Percentiles rank a stretch among this genome's conserved stretches.
phyloP scores from a whole-genome alignment of 495 filamentous ascomycete species.

The Aspergillus taichungensis region DNA sequence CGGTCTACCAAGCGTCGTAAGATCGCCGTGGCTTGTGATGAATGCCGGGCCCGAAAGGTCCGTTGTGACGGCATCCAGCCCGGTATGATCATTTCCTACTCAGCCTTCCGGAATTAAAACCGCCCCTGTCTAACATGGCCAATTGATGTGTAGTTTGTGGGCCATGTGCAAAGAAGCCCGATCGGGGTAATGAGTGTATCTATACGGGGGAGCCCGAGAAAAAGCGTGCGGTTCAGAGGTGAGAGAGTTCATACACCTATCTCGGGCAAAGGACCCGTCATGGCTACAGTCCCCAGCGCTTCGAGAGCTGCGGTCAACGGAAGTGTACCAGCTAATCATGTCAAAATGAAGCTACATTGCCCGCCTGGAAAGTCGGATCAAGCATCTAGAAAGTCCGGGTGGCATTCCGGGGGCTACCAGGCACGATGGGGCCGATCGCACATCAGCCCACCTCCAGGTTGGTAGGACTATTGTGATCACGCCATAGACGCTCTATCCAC shows the following conservation, averaged over 20 bases:
- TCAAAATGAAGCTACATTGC: slow-evolving; percentile 16
- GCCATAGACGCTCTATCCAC: no score
- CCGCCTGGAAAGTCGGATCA: slow-evolving; percentile 21
- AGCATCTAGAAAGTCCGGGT: slow-evolving; percentile 18
- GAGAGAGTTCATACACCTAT: neutral
- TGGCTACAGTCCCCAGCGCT: no score
- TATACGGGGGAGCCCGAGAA: slow-evolving; percentile 29
- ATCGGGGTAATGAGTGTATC: slow-evolving; percentile 14
- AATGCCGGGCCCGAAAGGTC: slow-evolving; percentile 27
- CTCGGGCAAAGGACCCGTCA: no score
- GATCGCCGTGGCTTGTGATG: slow-evolving; percentile 29
- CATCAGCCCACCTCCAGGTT: slow-evolving; percentile 10
- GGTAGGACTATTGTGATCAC: neutral
- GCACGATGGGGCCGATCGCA: neutral
- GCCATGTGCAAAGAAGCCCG: slow-evolving; percentile 21
- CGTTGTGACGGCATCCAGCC: slow-evolving; percentile 34
- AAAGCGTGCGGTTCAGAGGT: slow-evolving; percentile 21
- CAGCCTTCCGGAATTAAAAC: slow-evolving; percentile 8
- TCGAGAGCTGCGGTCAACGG: no score
- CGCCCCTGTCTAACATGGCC: slow-evolving; percentile 4
- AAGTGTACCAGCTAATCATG: neutral
- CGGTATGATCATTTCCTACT: slow-evolving; percentile 12
- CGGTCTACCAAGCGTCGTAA: slow-evolving; percentile 23
- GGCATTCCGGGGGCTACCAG: neutral
- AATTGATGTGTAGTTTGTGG: slow-evolving; percentile 21